phyloP scores from a whole-genome alignment of 495 filamentous ascomycete species.

The Coniosporium apollinis region DNA sequence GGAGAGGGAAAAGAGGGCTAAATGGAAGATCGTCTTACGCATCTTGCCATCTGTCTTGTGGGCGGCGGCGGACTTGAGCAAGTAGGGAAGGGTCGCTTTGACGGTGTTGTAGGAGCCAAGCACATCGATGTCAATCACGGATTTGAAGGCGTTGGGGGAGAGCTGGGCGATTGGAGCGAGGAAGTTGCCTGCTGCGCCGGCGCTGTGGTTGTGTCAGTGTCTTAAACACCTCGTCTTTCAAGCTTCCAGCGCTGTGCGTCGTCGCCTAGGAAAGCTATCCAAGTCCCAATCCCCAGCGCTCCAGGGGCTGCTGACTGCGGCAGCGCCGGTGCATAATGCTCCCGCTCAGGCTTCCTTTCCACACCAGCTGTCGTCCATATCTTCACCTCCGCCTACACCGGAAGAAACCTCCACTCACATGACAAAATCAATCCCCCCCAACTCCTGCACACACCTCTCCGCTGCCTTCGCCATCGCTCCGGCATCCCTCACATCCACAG shows the following conservation, averaged over 20 bases:
- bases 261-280: no score
- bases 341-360: slow-evolving; percentile 1
- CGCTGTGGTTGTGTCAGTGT: slow-evolving; percentile 38
- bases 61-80: slow-evolving; percentile 52
- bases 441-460: slow-evolving; percentile 57
- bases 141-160: slow-evolving; percentile 77
- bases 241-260: no score
- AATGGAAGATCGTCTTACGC: slow-evolving; percentile 19
- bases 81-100: slow-evolving; percentile 72
- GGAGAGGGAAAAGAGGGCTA: slow-evolving; percentile 4
- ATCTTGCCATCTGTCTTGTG: slow-evolving; percentile 34
- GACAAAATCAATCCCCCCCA: slow-evolving; percentile 83
- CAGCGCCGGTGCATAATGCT: no score
- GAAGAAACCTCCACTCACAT: slow-evolving; percentile 40
- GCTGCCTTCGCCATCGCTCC: slow-evolving; percentile 56
- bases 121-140: slow-evolving; percentile 92
- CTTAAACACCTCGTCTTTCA: no score
- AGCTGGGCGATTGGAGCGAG: slow-evolving; percentile 71
- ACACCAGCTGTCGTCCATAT: neutral
- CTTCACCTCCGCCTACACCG: slow-evolving; percentile 2
- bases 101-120: slow-evolving; percentile 86
- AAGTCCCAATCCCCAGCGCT: no score
- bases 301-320: no score
- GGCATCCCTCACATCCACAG: slow-evolving; percentile 64
- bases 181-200: slow-evolving; percentile 94